A percentile compares a stretch with the other conserved stretches of the same genome.
Conservation (phyloP, 352 stramenopile species). For the Globisporangium orthogonon region DNA sequence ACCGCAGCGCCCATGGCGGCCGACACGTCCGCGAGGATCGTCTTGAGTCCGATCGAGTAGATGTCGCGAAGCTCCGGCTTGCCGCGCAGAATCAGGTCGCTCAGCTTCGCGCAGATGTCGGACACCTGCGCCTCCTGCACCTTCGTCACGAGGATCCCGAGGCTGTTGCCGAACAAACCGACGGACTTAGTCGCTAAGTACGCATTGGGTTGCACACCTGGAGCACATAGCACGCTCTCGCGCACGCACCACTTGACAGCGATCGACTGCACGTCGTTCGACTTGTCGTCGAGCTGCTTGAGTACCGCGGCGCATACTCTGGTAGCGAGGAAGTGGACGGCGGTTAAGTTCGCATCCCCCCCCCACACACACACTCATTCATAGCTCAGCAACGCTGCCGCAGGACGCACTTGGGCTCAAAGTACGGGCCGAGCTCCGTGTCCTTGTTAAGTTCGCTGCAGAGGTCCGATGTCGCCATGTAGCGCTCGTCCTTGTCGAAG, state of each 20-base stretch:
- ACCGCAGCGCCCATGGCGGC: constrained; percentile 85
- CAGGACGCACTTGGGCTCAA: constrained; percentile 73
- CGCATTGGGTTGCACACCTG: too few species aligned
- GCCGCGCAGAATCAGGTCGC: constrained; percentile 93
- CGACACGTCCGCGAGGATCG: constrained; percentile 93
- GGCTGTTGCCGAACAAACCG: neutral
- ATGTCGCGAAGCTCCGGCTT: constrained; percentile 98
- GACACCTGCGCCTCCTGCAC: constrained; percentile 93
- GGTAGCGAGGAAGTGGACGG: neutral
- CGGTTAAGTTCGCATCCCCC: neutral
- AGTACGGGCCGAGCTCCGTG: constrained; percentile 77
- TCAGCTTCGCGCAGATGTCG: constrained; percentile 97
- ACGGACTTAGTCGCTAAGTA: neutral
- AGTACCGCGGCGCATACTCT: constrained; percentile 95
- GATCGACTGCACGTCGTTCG: constrained; percentile 97
- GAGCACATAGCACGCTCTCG: too few species aligned
- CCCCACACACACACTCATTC: too few species aligned
- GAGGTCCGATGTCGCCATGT: constrained; percentile 99
- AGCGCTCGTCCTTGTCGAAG: constrained; percentile 98
- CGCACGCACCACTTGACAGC: constrained; percentile 74
- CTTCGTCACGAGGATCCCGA: constrained; percentile 96
- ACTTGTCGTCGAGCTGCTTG: constrained; percentile 97
- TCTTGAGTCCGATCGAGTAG: constrained; percentile 98
- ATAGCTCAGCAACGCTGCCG: too few species aligned
- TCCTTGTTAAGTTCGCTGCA: constrained; percentile 95